Percentiles rank a stretch among this genome's conserved stretches.
These are phyloP conservation scores for Dichotomopilus funicola DNA, from an alignment of 2,329 filamentous ascomycete species.

Conservation along the genomic window DNA sequence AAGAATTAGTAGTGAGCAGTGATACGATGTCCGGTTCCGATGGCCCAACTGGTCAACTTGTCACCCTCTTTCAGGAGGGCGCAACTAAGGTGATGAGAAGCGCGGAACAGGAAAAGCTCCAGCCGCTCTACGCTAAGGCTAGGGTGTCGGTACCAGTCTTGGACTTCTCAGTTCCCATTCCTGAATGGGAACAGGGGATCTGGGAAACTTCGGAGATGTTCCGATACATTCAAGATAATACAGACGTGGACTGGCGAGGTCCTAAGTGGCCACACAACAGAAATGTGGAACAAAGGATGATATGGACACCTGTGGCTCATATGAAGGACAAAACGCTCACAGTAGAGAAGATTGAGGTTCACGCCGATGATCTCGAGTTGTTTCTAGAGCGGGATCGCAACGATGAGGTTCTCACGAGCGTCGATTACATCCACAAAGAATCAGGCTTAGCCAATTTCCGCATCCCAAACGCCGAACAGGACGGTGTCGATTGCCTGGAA, in stretches of 20 bases:
- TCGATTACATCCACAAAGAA: conserved; percentile 21
- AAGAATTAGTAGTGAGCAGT: conserved; percentile 13
- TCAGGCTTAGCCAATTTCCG: conserved; percentile 19
- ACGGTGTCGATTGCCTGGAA: conserved; percentile 19
- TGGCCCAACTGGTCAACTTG: conserved; percentile 18
- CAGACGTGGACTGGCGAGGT: conserved; percentile 17
- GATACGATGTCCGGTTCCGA: conserved; percentile 10
- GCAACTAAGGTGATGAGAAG: conserved; percentile 17
- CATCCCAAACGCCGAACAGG: conserved; percentile 14
- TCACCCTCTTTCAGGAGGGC: conserved; percentile 12
- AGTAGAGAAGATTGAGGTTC: conserved; percentile 20
- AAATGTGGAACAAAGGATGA: conserved; percentile 21
- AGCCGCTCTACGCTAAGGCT: conserved; percentile 24
- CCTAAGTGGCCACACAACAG: conserved; percentile 23
- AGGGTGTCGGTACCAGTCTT: conserved; percentile 26
- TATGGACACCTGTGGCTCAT: conserved; percentile 25
- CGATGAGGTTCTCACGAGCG: conserved; percentile 18
- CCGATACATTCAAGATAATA: conserved; percentile 18
- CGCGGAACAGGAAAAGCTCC: conserved; percentile 26
- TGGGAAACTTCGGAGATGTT: conserved; percentile 19
- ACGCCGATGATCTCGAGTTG: conserved; percentile 5
- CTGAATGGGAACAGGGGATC: conserved; percentile 22
- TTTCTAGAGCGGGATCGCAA: conserved; percentile 13
- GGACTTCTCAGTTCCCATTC: conserved; percentile 24
- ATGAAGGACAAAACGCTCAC: conserved; percentile 15